A percentile compares a stretch with the other conserved stretches of the same genome.
These are phyloP conservation scores for Zygosaccharomyces bisporus DNA, from an alignment of 805 yeast species.

Conservation along the genomic window DNA sequence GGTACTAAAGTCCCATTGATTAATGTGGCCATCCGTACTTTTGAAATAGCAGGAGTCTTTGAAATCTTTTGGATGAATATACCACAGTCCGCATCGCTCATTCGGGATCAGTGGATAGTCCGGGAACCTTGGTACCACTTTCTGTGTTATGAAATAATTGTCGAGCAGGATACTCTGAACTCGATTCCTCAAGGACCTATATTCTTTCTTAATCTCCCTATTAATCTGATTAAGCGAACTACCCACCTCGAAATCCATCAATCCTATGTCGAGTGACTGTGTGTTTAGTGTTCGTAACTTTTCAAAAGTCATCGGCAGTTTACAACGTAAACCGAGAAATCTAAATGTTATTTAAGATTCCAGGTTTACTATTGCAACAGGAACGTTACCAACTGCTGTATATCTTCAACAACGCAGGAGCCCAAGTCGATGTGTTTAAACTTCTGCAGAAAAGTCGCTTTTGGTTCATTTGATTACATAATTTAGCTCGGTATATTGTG, in stretches of 20 bases:
- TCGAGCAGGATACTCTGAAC: conserved; percentile 71
- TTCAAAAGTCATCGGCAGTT: too few species aligned
- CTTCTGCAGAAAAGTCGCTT: too few species aligned
- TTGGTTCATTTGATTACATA: too few species aligned
- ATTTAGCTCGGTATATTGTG: too few species aligned
- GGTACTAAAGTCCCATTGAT: conserved; percentile 73
- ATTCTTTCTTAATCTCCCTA: conserved; percentile 47
- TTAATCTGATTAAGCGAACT: conserved; percentile 24
- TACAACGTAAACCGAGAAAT: too few species aligned
- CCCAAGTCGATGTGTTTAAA: too few species aligned
- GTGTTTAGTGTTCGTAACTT: too few species aligned
- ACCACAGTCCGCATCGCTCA: conserved; percentile 88
- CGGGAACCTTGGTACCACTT: conserved; percentile 34
- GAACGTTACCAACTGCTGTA: too few species aligned
- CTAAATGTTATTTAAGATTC: too few species aligned
- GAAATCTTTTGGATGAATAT: conserved; percentile 47
- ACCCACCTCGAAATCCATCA: conserved; percentile 11
- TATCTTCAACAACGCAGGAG: too few species aligned
- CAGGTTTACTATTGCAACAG: too few species aligned
- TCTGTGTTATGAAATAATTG: conserved; percentile 43
- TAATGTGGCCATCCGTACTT: conserved; percentile 86
- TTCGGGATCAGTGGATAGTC: conserved; percentile 59
- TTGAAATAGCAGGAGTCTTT: conserved; percentile 66
- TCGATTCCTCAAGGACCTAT: conserved; percentile 53
- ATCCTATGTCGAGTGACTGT: too few species aligned